A percentile compares a stretch with the other conserved stretches of the same genome.
Evolutionary conservation across 176 grass and related monocot genomes (phyloP).

Genomic region (Alopecurus myosuroides): DNA sequence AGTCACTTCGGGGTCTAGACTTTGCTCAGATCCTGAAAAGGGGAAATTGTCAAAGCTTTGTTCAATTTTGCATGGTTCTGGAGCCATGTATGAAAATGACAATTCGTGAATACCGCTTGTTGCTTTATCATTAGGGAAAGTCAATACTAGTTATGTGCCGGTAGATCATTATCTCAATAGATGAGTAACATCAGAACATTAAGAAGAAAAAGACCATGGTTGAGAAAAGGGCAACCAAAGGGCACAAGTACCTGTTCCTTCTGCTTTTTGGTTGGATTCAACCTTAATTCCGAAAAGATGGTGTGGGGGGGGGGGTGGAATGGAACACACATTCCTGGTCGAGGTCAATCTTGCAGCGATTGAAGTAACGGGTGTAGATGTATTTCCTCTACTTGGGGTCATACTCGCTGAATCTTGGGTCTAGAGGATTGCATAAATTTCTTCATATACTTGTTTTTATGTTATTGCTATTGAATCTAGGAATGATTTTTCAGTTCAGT

Average conservation of each 20-base stretch:
- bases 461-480: too few relatives aligned
- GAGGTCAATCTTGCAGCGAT: too few relatives aligned
- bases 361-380: too few relatives aligned
- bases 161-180: background rate
- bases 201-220: background rate
- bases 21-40: slow-evolving; percentile 53
- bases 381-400: too few relatives aligned
- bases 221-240: background rate
- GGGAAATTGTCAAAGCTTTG: background rate
- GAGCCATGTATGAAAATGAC: background rate
- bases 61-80: background rate
- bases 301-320: too few relatives aligned
- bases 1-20: slow-evolving; percentile 24
- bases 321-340: too few relatives aligned
- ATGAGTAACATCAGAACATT: background rate
- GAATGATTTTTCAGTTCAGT: too few relatives aligned
- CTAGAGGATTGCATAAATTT: too few relatives aligned
- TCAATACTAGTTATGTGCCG: background rate
- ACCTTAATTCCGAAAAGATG: too few relatives aligned
- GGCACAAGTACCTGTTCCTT: slow-evolving; percentile 52
- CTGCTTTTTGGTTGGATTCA: slow-evolving; percentile 63
- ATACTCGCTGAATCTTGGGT: too few relatives aligned
- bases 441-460: too few relatives aligned
- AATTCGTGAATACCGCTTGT: background rate
- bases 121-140: background rate